Conservation (phyloP, 306 rosid species). For the Medicago truncatula region MtrunA17r5.0-ANR NC_053046.1:25314001-25314500, state of each 20-base stretch:
- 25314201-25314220: conserved; percentile 80
- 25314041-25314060: conserved; percentile 88
- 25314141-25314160: conserved; percentile 80
- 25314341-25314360: conserved; percentile 83
- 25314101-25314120: conserved; percentile 76
- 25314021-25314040: conserved; percentile 75
- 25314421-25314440: conserved; percentile 63
- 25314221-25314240: conserved; percentile 81
- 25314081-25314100: conserved; percentile 75
- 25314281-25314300: conserved; percentile 77
- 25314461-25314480: conserved; percentile 64
- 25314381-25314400: conserved; percentile 71
- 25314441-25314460: conserved; percentile 62
- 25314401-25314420: conserved; percentile 77
- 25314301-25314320: conserved; percentile 73
- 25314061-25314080: conserved; percentile 84
- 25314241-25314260: conserved; percentile 78
- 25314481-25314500: conserved; percentile 55
- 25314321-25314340: conserved; percentile 91
- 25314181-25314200: conserved; percentile 73
- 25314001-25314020: conserved; percentile 82
- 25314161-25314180: conserved; percentile 78
- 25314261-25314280: conserved; percentile 80
- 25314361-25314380: conserved; percentile 82
- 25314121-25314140: conserved; percentile 53